A percentile compares a stretch with the other conserved stretches of the same genome.
These are phyloP conservation scores for Saussurea involucrata DNA, from an alignment of 129 eudicot genomes.

Conservation along the genomic window DNA sequence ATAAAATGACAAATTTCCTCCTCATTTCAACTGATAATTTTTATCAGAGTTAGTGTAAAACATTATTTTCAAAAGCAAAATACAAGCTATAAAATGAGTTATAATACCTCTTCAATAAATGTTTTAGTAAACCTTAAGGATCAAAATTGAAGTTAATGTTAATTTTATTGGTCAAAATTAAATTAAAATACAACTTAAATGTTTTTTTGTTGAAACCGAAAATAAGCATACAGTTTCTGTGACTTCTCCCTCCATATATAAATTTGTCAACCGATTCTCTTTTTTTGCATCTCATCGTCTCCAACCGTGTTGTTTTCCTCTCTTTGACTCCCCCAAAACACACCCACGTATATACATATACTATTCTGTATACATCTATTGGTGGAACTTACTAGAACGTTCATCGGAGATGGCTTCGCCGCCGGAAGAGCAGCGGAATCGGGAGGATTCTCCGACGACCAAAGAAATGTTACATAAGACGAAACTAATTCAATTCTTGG, in stretches of 20 bases:
- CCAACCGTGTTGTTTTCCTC: slow-evolving; percentile 13
- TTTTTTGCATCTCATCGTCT: slow-evolving; percentile 22
- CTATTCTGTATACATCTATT: slow-evolving; percentile 1
- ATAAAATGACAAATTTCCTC: too few species aligned
- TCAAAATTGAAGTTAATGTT: neutral
- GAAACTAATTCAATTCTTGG: slow-evolving; percentile 68
- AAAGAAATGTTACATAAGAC: slow-evolving; percentile 63
- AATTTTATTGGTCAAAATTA: too few species aligned
- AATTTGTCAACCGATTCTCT: slow-evolving; percentile 11
- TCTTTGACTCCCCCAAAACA: slow-evolving; percentile 19
- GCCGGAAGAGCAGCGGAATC: slow-evolving; percentile 36
- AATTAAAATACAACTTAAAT: neutral
- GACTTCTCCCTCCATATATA: slow-evolving; percentile 15
- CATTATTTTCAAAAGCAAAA: too few species aligned
- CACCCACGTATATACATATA: neutral
- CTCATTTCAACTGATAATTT: too few species aligned
- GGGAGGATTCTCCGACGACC: slow-evolving; percentile 24
- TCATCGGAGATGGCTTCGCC: slow-evolving; percentile 34
- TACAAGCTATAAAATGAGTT: neutral
- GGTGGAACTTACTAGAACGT: slow-evolving; percentile 15
- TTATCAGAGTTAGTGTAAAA: too few species aligned
- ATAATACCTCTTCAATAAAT: too few species aligned
- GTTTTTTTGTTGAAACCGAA: neutral
- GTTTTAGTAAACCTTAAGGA: neutral
- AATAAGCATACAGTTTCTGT: neutral